phyloP scores from a whole-genome alignment of 305 asterid species.

The Salvia sclarea region DNA sequence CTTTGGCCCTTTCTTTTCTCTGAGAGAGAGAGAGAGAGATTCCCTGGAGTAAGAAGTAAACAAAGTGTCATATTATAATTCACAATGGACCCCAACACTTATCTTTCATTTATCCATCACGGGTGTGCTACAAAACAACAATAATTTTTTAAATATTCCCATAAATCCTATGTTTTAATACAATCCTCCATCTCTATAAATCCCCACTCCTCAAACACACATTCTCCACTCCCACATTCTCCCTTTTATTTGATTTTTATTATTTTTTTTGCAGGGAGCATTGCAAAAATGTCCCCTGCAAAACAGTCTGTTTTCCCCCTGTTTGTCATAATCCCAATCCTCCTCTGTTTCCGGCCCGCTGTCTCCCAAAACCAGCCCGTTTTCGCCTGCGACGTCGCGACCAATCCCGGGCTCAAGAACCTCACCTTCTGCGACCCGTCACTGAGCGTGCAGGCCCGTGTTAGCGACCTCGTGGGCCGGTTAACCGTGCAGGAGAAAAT shows the following conservation, averaged over 20 bases:
- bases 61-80: slow-evolving; percentile 23
- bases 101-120: slow-evolving; percentile 56
- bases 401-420: slow-evolving; percentile 52
- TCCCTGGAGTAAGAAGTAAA: slow-evolving; percentile 29
- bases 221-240: background rate
- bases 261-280: background rate
- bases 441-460: slow-evolving; percentile 51
- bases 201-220: slow-evolving; percentile 18
- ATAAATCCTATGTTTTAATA: background rate
- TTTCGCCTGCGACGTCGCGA: slow-evolving; percentile 68
- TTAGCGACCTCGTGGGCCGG: slow-evolving; percentile 55
- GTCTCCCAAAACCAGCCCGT: slow-evolving; percentile 45
- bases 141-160: slow-evolving; percentile 1
- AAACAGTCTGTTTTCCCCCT: slow-evolving; percentile 39
- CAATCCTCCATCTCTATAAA: slow-evolving; percentile 21
- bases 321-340: slow-evolving; percentile 12
- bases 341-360: slow-evolving; percentile 22
- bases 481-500: slow-evolving; percentile 86
- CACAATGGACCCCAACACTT: slow-evolving; percentile 31
- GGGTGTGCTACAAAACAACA: slow-evolving; percentile 66
- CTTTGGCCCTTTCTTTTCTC: background rate
- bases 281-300: slow-evolving; percentile 53
- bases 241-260: background rate
- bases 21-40: slow-evolving; percentile 33
- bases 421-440: slow-evolving; percentile 66